Evolutionary conservation across 148 eudicot species (phyloP), one percentile per base, ranked within the genome.

Genomic region (Silene latifolia): DNA sequence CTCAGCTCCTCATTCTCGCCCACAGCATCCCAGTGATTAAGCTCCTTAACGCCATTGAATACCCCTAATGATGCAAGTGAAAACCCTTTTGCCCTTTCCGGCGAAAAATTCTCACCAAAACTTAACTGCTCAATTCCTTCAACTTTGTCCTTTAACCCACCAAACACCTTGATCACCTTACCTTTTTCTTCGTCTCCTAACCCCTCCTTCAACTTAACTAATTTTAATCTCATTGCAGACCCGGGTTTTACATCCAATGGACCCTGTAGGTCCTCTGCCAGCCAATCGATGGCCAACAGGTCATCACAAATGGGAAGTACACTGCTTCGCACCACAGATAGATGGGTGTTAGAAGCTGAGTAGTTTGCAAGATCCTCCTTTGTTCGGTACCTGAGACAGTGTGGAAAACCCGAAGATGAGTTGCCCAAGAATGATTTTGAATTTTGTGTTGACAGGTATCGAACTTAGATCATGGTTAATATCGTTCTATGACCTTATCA

Each of bases 221-320:
- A 77, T 78, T 88, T 82, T 27, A 93, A 69, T 75, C 98, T 77
- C 79, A 89, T 18, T 2, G 93, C 98, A 21, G 91, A 82, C 4
- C 93, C 95, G 5, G 95, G 82, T 6, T 75, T 64, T 0, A 77
- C 74, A 4, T 20, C 71, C 1, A 20, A 35, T 46, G 82, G 71
- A 7, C 84, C 88, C 19, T 58, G 4, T 8, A 82, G 64, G 0
- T 66, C 83, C 4, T 54, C 71, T 0, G 84, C 67, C 0, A 89
- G 83, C 95, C 95, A 93, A 72, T 93, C 98, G 51, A 91, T 85
- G 63, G 98, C 97, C 96, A 94, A 82, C 72, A 91, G 19, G 69
- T 91, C 98, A 0, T 89, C 90, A 7, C 86, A 78, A 51, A 89
- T 85, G 17, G 98, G 98, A 10, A 63, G 73, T 64, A 88, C 91